Evolutionary conservation across 106 monocot genomes (phyloP).

Genomic region (Apostasia shenzhenica): DNA sequence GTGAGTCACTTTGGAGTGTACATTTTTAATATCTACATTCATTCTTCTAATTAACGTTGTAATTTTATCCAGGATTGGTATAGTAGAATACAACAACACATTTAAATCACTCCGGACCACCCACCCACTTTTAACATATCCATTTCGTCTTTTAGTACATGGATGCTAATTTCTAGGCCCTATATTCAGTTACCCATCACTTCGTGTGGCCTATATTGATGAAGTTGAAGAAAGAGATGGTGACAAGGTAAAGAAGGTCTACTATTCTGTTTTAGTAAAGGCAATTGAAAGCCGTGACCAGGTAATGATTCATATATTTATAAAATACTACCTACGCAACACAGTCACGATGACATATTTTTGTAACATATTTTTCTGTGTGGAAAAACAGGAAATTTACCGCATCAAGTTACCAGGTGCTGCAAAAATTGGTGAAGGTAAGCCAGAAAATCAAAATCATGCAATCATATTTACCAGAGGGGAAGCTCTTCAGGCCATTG

Average conservation of each 20-base stretch:
- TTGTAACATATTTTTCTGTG: constrained; percentile 11
- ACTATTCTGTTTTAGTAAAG: constrained; percentile 93
- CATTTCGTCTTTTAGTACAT: no score
- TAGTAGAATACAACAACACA: no score
- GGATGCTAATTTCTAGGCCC: neutral
- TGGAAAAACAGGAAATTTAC: constrained; percentile 78
- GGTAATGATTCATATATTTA: constrained; percentile 31
- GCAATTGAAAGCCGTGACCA: constrained; percentile 96
- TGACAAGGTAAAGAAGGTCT: constrained; percentile 82
- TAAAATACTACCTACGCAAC: neutral
- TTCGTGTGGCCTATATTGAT: constrained; percentile 98
- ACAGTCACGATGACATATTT: neutral
- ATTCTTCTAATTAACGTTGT: no score
- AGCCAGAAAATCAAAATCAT: constrained; percentile 15
- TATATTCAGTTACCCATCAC: constrained; percentile 67
- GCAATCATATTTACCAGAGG: constrained; percentile 94
- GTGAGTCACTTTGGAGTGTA: no score
- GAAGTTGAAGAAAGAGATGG: constrained; percentile 96
- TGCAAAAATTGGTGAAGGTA: constrained; percentile 64
- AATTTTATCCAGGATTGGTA: no score
- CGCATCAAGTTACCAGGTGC: constrained; percentile 92
- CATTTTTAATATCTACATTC: no score
- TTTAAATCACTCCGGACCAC: no score
- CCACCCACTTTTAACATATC: no score
- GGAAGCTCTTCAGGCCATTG: constrained; percentile 97